Evolutionary conservation across 176 grass and related monocot species (phyloP), one percentile per base, ranked within the genome.

Genomic region (Leersia perrieri): DNA sequence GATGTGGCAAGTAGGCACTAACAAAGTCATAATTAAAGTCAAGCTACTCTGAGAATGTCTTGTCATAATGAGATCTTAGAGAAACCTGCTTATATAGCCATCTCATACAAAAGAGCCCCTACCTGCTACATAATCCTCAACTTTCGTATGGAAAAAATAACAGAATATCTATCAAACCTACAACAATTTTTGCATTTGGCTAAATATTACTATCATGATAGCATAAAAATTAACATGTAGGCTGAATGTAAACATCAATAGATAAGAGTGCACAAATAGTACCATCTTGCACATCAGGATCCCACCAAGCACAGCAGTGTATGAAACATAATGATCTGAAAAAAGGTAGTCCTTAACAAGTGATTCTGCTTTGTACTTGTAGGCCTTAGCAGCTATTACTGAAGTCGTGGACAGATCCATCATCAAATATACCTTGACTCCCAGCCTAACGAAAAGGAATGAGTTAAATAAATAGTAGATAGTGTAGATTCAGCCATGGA

Each of bases 201-300:
- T 51, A 84, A 75, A 74, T 61, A 83, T 2, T 88, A 64, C 13
- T 77, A 60, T 36, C 42, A 69, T 70, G 11, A 28, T 33, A 88
- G 33, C 29, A 73, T 79, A 38, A 39, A 66, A 70, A 76, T 81
- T 31, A 29, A 76, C 38, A 66, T 41, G 38, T 66, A 63, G 16
- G 9, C 20, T 66, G n/a, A 66, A 62, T 16, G 39, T 78, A 38
- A 68, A 33, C 57, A 31, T 78, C 23, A 76, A 85, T 9, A 60
- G 1, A 28, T 66, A 88, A 77, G 49, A 83, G 35, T 74, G 55
- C 25, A 33, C 3, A 68, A 40, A 38, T 76, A 10, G 26, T 95
- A 98, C 96, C 92, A 95, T 89, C 80, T 98, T 98, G 89, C 90
- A 95, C 88, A 98, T 90, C 45, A 98, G 75, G 84, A 95, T 90